A percentile compares a stretch with the other conserved stretches of the same genome.
These are phyloP conservation scores for Achaetomium macrosporum DNA, from an alignment of 2,329 filamentous ascomycete species.

Conservation along the genomic window DNA sequence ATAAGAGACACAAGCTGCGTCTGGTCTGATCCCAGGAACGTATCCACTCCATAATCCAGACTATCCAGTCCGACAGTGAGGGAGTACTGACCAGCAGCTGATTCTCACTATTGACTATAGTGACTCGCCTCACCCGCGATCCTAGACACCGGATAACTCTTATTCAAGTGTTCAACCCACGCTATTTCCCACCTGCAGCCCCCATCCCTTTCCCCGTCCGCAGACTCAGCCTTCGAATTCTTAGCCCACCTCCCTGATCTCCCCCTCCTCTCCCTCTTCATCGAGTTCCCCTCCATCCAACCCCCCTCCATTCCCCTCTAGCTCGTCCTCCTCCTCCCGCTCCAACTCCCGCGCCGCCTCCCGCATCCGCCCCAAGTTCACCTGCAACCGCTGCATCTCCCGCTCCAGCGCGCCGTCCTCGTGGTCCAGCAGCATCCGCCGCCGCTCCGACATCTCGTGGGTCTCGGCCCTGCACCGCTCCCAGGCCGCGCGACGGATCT, in stretches of 20 bases:
- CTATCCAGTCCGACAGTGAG: too few relatives aligned
- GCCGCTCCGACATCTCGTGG: conserved; percentile 20
- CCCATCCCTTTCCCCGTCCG: too few relatives aligned
- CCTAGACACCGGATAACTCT: too few relatives aligned
- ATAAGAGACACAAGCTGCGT: too few relatives aligned
- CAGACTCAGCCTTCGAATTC: too few relatives aligned
- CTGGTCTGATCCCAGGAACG: too few relatives aligned
- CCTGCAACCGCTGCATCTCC: conserved; percentile 19
- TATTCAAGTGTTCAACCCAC: too few relatives aligned
- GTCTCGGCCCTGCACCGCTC: conserved; percentile 19
- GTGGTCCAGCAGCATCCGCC: conserved; percentile 19
- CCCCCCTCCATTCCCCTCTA: background rate
- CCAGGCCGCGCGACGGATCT: conserved; percentile 22
- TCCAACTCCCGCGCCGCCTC: conserved; percentile 10
- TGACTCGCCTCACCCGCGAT: too few relatives aligned
- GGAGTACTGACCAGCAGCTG: too few relatives aligned
- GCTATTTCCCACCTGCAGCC: too few relatives aligned
- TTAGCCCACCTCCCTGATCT: background rate
- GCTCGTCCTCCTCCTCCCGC: background rate
- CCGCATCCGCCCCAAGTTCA: conserved; percentile 19
- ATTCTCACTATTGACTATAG: too few relatives aligned
- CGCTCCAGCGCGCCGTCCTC: conserved; percentile 21
- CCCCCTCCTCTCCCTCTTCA: conserved; percentile 8
- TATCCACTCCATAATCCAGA: too few relatives aligned
- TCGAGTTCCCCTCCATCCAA: background rate